phyloP scores from a whole-genome alignment of 2,329 filamentous ascomycete genomes.

The Claviceps sp. region DNA sequence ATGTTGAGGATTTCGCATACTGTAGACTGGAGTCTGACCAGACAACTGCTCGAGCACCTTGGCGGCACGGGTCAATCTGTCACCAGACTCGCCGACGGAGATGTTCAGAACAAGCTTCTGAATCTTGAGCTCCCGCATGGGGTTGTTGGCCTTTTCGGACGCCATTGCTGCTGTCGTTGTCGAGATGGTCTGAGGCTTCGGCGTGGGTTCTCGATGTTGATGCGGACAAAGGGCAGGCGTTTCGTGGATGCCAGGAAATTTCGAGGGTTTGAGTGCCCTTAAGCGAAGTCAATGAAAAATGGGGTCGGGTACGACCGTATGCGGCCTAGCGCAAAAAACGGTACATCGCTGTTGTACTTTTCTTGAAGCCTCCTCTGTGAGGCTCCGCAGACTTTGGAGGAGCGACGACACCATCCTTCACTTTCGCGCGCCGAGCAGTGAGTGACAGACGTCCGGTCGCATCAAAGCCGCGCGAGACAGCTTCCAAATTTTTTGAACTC shows the following conservation, averaged over 20 bases:
- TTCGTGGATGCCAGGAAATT: slow-evolving; percentile 24
- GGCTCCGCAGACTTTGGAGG: slow-evolving; percentile 31
- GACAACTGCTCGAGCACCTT: slow-evolving; percentile 99
- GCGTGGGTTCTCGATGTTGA: slow-evolving; percentile 7
- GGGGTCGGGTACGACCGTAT: slow-evolving; percentile 6
- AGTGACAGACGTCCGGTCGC: slow-evolving; percentile 23
- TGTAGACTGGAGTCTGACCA: slow-evolving; percentile 99
- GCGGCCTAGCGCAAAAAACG: slow-evolving; percentile 13
- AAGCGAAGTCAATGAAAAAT: slow-evolving; percentile 15
- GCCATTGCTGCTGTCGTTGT: slow-evolving; percentile 27
- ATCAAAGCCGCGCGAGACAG: slow-evolving; percentile 24
- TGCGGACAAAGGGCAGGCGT: slow-evolving; percentile 9
- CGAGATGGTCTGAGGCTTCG: slow-evolving; percentile 22
- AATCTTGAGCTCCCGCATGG: slow-evolving; percentile 99
- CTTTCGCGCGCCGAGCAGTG: slow-evolving; percentile 30
- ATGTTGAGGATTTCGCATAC: slow-evolving; percentile 34
- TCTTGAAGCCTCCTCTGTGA: slow-evolving; percentile 23
- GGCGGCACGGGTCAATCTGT: slow-evolving; percentile 98
- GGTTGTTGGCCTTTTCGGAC: slow-evolving; percentile 85
- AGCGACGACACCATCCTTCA: slow-evolving; percentile 16
- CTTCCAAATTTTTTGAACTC: slow-evolving; percentile 28
- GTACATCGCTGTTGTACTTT: slow-evolving; percentile 21
- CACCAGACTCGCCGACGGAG: slow-evolving; percentile 99
- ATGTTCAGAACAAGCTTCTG: slow-evolving; percentile 99
- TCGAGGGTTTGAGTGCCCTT: slow-evolving; percentile 30